phyloP scores from a whole-genome alignment of 1,284 basidiomycete genomes.

The Porogramme epimiltina region DNA sequence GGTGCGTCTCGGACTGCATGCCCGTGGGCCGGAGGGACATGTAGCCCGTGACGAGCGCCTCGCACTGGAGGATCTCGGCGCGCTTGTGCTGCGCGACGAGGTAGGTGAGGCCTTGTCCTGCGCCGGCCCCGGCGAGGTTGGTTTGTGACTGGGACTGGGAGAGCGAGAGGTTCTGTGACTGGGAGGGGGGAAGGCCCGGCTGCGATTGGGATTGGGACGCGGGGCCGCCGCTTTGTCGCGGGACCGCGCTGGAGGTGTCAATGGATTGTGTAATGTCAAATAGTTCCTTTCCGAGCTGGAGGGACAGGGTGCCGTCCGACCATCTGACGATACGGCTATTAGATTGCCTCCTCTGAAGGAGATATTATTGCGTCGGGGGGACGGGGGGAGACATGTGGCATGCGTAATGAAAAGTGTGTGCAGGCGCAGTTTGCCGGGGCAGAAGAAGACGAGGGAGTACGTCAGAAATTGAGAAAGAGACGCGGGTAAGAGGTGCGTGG shows the following conservation, averaged over 20 bases:
- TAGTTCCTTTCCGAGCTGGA: conserved; percentile 87
- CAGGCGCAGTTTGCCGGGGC: conserved; percentile 4
- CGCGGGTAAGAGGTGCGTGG: neutral
- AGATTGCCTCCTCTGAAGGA: conserved; percentile 69
- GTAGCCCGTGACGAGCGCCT: conserved; percentile 81
- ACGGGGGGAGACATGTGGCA: neutral
- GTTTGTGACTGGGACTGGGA: conserved; percentile 19
- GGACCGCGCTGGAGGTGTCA: conserved; percentile 66
- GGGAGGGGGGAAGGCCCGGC: conserved; percentile 24
- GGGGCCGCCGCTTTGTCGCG: conserved; percentile 47
- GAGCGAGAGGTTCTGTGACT: conserved; percentile 20
- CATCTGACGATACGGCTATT: conserved; percentile 88
- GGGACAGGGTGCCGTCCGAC: conserved; percentile 88
- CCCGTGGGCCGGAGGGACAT: conserved; percentile 86
- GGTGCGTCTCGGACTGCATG: conserved; percentile 89
- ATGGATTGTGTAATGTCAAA: conserved; percentile 84
- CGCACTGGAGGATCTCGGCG: conserved; percentile 82
- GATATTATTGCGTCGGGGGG: neutral
- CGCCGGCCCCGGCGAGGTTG: conserved; percentile 3
- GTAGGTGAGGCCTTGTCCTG: conserved; percentile 79
- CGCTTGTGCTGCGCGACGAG: conserved; percentile 90
- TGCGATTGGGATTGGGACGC: conserved; percentile 33
- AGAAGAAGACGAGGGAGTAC: neutral
- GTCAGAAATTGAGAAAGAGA: neutral
- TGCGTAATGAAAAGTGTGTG: conserved; percentile 1